Conservation (phyloP, 2,329 filamentous ascomycete species). For the Bimuria novae-zelandiae region DNA sequence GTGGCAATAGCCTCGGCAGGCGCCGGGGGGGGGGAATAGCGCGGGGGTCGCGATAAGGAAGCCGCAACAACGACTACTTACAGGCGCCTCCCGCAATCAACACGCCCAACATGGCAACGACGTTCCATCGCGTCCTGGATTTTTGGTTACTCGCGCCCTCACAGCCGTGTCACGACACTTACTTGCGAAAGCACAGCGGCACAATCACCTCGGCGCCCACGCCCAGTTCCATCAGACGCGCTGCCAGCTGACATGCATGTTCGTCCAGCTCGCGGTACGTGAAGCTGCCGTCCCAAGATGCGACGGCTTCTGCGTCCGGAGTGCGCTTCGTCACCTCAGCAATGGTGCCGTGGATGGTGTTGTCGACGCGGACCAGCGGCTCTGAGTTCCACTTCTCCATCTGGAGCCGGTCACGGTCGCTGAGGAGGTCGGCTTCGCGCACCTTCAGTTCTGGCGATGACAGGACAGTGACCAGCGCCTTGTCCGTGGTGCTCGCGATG, state of each 20-base stretch:
- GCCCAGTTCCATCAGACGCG: slow-evolving; percentile 21
- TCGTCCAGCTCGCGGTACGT: slow-evolving; percentile 29
- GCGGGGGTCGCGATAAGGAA: slow-evolving; percentile 4
- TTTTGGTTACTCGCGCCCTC: background rate
- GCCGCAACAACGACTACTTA: slow-evolving; percentile 16
- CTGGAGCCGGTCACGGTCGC: slow-evolving; percentile 24
- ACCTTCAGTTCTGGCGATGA: slow-evolving; percentile 11
- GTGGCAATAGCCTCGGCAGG: background rate
- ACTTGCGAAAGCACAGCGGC: slow-evolving; percentile 29
- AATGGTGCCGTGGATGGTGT: slow-evolving; percentile 26
- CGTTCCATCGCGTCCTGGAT: slow-evolving; percentile 38
- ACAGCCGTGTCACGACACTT: background rate
- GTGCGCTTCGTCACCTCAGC: slow-evolving; percentile 8
- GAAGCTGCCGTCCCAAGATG: slow-evolving; percentile 33
- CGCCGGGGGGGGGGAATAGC: background rate
- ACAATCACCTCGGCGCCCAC: slow-evolving; percentile 32
- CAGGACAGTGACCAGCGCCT: slow-evolving; percentile 18
- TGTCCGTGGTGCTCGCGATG: slow-evolving; percentile 28
- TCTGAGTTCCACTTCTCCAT: slow-evolving; percentile 28
- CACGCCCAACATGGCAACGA: slow-evolving; percentile 38
- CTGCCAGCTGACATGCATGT: slow-evolving; percentile 20
- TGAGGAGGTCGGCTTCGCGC: slow-evolving; percentile 16
- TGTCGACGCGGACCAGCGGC: slow-evolving; percentile 16
- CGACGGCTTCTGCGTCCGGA: slow-evolving; percentile 26
- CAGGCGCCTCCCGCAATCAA: slow-evolving; percentile 39